These are phyloP conservation scores for Epichloe typhina DNA, from an alignment of 2,329 filamentous ascomycete species.

Conservation along the genomic window DNA sequence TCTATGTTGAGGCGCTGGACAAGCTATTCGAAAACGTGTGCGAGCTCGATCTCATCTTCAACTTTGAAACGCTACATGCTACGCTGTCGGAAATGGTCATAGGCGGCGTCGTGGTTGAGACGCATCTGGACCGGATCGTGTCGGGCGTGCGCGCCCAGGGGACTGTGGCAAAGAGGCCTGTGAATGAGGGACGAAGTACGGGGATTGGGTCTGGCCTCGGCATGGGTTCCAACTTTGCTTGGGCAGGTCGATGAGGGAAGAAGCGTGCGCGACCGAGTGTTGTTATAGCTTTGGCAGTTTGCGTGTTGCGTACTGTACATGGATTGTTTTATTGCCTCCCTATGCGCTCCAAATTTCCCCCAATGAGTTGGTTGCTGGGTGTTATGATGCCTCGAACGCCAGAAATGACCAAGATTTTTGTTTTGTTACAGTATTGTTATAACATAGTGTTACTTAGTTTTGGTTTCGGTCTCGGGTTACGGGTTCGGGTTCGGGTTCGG, in stretches of 20 bases:
- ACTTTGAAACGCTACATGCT: constrained; percentile 92
- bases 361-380: not conserved
- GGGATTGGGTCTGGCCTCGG: constrained; percentile 36
- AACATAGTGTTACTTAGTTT: not conserved
- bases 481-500: constrained; percentile 14
- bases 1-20: constrained; percentile 93
- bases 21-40: constrained; percentile 96
- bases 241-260: constrained; percentile 25
- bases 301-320: not conserved
- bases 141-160: constrained; percentile 69
- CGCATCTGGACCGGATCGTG: constrained; percentile 76
- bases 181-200: constrained; percentile 49
- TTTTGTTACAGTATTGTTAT: not conserved
- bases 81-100: constrained; percentile 89
- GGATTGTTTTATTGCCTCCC: not conserved
- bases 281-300: not conserved
- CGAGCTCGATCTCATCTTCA: constrained; percentile 96
- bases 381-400: not conserved
- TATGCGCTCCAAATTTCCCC: not conserved
- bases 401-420: not conserved
- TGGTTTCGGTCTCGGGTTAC: constrained; percentile 11
- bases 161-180: constrained; percentile 63
- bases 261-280: not conserved
- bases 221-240: constrained; percentile 47
- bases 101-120: constrained; percentile 88